These are phyloP conservation scores for Hyaloperonospora arabidopsidis DNA, from an alignment of 352 stramenopile species.

Conservation along the genomic window DNA sequence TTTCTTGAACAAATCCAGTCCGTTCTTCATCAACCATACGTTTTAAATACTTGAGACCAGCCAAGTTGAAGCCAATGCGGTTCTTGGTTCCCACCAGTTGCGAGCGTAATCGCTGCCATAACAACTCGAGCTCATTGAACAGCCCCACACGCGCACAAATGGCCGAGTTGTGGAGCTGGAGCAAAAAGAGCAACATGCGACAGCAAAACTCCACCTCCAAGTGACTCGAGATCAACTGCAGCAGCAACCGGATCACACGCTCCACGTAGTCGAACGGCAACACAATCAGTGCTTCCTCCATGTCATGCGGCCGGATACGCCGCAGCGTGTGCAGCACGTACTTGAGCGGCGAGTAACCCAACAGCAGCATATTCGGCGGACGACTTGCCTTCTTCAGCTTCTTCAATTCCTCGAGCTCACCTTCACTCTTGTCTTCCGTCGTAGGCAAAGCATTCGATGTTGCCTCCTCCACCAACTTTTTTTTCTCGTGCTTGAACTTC, in stretches of 20 bases:
- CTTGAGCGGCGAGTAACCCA: constrained; percentile 90
- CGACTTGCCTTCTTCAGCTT: constrained; percentile 37
- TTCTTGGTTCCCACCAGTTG: constrained; percentile 78
- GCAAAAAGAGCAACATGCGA: constrained; percentile 62
- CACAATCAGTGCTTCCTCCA: constrained; percentile 96
- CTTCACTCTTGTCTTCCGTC: constrained; percentile 16
- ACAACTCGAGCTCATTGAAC: constrained; percentile 70
- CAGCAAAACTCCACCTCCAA: constrained; percentile 91
- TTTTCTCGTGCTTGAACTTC: constrained; percentile 32
- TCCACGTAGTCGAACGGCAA: constrained; percentile 95
- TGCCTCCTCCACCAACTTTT: constrained; percentile 28
- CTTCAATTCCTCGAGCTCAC: constrained; percentile 31
- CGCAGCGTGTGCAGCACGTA: constrained; percentile 93
- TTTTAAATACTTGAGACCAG: constrained; percentile 84
- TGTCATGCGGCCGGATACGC: constrained; percentile 89
- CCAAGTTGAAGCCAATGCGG: constrained; percentile 83
- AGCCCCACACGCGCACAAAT: constrained; percentile 60
- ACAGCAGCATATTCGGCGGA: constrained; percentile 89
- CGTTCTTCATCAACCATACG: constrained; percentile 72
- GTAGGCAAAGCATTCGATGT: constrained; percentile 36
- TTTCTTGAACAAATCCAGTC: constrained; percentile 73
- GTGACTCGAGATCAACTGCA: constrained; percentile 81
- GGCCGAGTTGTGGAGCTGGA: constrained; percentile 72
- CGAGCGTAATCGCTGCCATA: constrained; percentile 65
- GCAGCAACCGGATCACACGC: constrained; percentile 88